phyloP scores from a whole-genome alignment of 2,329 filamentous ascomycete genomes.

The Aspergillus pseudonomiae region DNA sequence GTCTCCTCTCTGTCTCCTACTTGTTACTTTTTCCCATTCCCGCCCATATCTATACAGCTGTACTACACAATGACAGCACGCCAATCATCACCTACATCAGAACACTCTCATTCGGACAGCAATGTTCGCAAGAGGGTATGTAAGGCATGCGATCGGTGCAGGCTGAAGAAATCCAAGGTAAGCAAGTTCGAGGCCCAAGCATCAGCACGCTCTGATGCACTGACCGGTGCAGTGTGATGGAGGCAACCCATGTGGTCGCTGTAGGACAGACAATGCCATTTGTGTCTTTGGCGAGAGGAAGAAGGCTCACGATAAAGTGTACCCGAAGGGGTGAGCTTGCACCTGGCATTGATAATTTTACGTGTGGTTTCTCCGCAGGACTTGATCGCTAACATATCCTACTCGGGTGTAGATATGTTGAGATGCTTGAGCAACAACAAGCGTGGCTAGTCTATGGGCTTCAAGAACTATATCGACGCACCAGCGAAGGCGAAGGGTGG shows the following conservation, averaged over 20 bases:
- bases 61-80: constrained; percentile 40
- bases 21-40: background rate
- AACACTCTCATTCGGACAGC: constrained; percentile 47
- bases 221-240: constrained; percentile 60
- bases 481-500: constrained; percentile 58
- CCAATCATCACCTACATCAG: constrained; percentile 44
- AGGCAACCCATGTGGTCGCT: constrained; percentile 62
- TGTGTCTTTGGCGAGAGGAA: constrained; percentile 68
- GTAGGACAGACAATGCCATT: constrained; percentile 66
- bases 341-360: constrained; percentile 10
- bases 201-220: constrained; percentile 33
- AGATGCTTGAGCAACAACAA: constrained; percentile 70
- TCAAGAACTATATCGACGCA: constrained; percentile 61
- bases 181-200: constrained; percentile 40
- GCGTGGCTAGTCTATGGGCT: constrained; percentile 63
- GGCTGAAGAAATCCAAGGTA: constrained; percentile 69
- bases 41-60: constrained; percentile 12
- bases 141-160: constrained; percentile 68
- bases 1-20: background rate
- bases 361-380: background rate
- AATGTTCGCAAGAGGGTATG: constrained; percentile 56
- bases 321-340: constrained; percentile 63
- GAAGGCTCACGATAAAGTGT: constrained; percentile 68
- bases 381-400: constrained; percentile 4
- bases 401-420: constrained; percentile 56